A percentile compares a stretch with the other conserved stretches of the same genome.
Conservation (phyloP, 2,329 filamentous ascomycete species). For the Sarocladiaceae sp. region DNA sequence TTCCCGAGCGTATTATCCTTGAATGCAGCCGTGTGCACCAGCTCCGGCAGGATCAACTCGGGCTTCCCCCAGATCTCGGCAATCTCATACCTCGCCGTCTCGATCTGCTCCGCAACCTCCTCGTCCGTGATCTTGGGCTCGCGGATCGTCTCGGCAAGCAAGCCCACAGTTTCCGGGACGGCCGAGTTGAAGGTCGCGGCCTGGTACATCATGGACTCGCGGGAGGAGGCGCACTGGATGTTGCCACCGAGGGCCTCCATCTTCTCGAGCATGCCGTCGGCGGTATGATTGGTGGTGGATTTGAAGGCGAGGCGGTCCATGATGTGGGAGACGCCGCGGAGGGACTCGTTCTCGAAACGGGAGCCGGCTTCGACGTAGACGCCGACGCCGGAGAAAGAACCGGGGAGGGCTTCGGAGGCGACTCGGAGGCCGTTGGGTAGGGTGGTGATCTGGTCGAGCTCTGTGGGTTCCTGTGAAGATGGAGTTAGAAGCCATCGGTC, state of each 20-base stretch:
- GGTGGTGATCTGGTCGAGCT: conserved; percentile 81
- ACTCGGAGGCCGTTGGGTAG: conserved; percentile 90
- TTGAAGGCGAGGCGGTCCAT: conserved; percentile 96
- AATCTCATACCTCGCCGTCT: conserved; percentile 92
- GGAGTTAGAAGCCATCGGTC: not conserved
- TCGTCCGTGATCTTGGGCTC: conserved; percentile 77
- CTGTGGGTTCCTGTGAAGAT: conserved; percentile 58
- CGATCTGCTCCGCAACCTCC: conserved; percentile 80
- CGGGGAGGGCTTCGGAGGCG: conserved; percentile 88
- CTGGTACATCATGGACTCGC: conserved; percentile 98
- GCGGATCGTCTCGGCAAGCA: conserved; percentile 91
- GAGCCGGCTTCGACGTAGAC: conserved; percentile 96
- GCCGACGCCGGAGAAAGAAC: conserved; percentile 89
- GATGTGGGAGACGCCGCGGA: conserved; percentile 91
- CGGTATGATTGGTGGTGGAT: conserved; percentile 63
- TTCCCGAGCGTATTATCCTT: conserved; percentile 95
- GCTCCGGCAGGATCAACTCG: conserved; percentile 87
- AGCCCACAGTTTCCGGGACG: conserved; percentile 71
- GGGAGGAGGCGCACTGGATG: conserved; percentile 91
- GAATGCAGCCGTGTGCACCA: conserved; percentile 92
- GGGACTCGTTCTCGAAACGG: conserved; percentile 77
- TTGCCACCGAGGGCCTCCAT: conserved; percentile 89
- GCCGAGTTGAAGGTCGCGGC: conserved; percentile 94
- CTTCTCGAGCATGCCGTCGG: conserved; percentile 80
- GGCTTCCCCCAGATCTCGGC: conserved; percentile 97